Evolutionary conservation across 768 basidiomycete species (phyloP), one percentile per base, ranked within the genome.

Genomic region (Panus rudis): DNA sequence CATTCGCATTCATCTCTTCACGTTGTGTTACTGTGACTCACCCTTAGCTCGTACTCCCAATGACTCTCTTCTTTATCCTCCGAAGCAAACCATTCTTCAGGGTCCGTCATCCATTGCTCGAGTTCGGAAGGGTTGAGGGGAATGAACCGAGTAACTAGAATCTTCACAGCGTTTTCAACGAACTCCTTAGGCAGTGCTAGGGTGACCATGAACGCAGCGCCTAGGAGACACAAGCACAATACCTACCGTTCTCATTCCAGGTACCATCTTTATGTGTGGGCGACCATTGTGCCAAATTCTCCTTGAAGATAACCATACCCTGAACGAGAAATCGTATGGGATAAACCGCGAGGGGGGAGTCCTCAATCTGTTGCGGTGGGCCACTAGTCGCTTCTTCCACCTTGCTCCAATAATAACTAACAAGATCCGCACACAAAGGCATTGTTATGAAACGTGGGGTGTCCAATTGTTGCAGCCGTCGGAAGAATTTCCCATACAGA

Each of bases 31-130:
- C n/a, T n/a, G 24, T 34, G 2, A 46, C 82, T 22, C 55, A 94
- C 92, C 50, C 94, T 74, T 46, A 96, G 78, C 54, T 94, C 91
- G 54, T 76, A 97, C 53, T 92, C 84, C 92, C 93, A 97, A 45
- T 87, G 79, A 28, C 93, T 92, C 32, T 80, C 86, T 50, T 92
- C 91, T 50, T 81, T 82, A 46, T 91, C 90, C 62, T 97, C 92
- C 8, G 78, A 63, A 46, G 90, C 88, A 10, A 94, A 76, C 90
- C 92, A 99, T 53, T 93, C 89, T 67, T 99, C 94, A 0, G 93
- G 92, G 58, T 93, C 90, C 13, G 74, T 72, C 64, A 82, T 71
- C 88, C 93, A 92, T 4, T 73, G 74, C 50, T 90, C 79, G 8
- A 97, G 71, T 60, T 97, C 94, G 2, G 72, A 65, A 4, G 84